These are phyloP conservation scores for Sphagnum magellanicum DNA, from an alignment of 228 moss, liverwort and hornwort species.

Conservation along the genomic window DNA sequence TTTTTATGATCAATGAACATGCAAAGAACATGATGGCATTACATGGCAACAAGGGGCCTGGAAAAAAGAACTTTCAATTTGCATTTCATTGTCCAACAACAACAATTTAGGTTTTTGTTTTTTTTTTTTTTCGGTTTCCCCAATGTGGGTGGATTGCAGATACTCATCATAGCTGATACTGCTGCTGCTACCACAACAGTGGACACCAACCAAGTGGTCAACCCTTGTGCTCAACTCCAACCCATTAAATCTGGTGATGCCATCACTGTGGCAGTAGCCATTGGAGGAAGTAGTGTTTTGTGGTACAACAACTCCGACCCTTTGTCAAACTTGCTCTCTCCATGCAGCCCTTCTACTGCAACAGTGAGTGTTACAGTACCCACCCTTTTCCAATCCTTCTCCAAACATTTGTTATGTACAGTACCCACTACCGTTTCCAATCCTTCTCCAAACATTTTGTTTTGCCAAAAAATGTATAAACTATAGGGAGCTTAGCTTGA, in stretches of 20 bases:
- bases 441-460: no score
- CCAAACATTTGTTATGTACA: neutral
- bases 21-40: no score
- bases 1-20: no score
- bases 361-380: constrained; percentile 10
- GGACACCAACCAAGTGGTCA: constrained; percentile 29
- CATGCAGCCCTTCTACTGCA: constrained; percentile 33
- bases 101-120: no score
- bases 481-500: no score
- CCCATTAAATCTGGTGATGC: constrained; percentile 35
- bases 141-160: no score
- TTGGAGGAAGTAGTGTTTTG: constrained; percentile 25
- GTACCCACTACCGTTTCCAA: neutral
- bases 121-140: no score
- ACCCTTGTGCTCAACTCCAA: constrained; percentile 22
- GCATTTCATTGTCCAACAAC: no score
- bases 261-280: constrained; percentile 38
- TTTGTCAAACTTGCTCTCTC: constrained; percentile 29
- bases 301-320: constrained; percentile 38
- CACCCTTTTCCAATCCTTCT: neutral
- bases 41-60: no score
- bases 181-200: neutral
- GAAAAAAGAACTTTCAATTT: no score
- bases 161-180: no score
- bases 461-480: no score